Percentiles rank a stretch among this genome's conserved stretches.
phyloP scores from a whole-genome alignment of 805 yeast species.

The Candida peoriensis region DNA sequence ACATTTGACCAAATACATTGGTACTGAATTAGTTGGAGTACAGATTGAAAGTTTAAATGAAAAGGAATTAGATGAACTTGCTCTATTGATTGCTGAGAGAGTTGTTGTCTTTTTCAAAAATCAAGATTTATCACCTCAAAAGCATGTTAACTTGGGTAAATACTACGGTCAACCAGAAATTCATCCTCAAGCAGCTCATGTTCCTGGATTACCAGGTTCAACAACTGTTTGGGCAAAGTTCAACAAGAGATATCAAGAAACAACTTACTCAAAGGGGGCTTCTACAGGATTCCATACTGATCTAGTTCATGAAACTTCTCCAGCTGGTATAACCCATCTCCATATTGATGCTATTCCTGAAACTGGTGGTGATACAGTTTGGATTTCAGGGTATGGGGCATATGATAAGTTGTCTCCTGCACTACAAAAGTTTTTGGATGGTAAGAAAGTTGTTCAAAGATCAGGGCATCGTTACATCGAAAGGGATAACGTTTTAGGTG shows the following conservation, averaged over 20 bases:
- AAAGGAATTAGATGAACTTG: slow-evolving; percentile 42
- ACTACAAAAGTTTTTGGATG: slow-evolving; percentile 46
- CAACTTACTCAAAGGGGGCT: slow-evolving; percentile 16
- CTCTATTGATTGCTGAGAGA: slow-evolving; percentile 41
- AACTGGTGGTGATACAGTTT: slow-evolving; percentile 53
- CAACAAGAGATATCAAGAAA: slow-evolving; percentile 24
- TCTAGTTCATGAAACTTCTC: slow-evolving; percentile 49
- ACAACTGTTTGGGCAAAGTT: slow-evolving; percentile 30
- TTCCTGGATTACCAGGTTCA: slow-evolving; percentile 34
- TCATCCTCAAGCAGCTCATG: slow-evolving; percentile 32
- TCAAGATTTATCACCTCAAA: slow-evolving; percentile 40
- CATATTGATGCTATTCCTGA: slow-evolving; percentile 46
- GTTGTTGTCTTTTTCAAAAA: slow-evolving; percentile 45
- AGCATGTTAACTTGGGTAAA: slow-evolving; percentile 39
- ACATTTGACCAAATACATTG: slow-evolving; percentile 39
- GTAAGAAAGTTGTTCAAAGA: slow-evolving; percentile 41
- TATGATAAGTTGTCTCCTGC: slow-evolving; percentile 51
- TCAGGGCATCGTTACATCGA: slow-evolving; percentile 36
- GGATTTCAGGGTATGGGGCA: slow-evolving; percentile 55
- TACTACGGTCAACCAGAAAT: slow-evolving; percentile 35
- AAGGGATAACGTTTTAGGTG: slow-evolving; percentile 38
- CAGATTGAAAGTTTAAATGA: slow-evolving; percentile 38
- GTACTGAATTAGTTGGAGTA: slow-evolving; percentile 44
- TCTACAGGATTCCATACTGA: slow-evolving; percentile 41
- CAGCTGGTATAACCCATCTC: slow-evolving; percentile 50